Conservation (phyloP, 306 rosid genomes). For the Lathyrus oleraceus region DNA sequence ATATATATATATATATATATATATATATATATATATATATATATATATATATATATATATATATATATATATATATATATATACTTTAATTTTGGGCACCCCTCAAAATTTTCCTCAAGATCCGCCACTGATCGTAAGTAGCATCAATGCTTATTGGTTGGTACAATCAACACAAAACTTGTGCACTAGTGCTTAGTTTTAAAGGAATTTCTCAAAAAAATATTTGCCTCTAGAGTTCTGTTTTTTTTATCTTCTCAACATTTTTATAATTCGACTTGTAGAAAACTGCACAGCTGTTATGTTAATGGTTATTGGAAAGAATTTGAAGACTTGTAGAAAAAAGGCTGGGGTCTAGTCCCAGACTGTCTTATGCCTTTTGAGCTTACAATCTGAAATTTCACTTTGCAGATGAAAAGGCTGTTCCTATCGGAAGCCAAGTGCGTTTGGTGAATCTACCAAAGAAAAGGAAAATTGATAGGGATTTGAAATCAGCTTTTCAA, state of each 20-base stretch:
- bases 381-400: slow-evolving; percentile 27
- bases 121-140: neutral
- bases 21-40: too few relatives aligned
- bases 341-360: slow-evolving; percentile 15
- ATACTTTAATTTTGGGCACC: too few relatives aligned
- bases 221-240: neutral
- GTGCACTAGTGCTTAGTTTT: neutral
- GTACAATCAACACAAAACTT: neutral
- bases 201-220: neutral
- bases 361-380: slow-evolving; percentile 10
- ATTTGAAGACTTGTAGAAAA: neutral
- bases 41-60: too few relatives aligned
- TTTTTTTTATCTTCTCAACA: neutral
- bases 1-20: too few relatives aligned
- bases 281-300: neutral
- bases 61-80: too few relatives aligned
- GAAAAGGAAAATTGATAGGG: slow-evolving; percentile 77
- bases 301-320: slow-evolving; percentile 26
- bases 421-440: slow-evolving; percentile 53
- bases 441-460: slow-evolving; percentile 71
- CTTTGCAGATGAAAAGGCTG: slow-evolving; percentile 52
- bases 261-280: neutral
- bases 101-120: too few relatives aligned
- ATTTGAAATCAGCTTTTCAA: slow-evolving; percentile 67
- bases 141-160: slow-evolving; percentile 2